Base-by-base conservation (phyloP, 345 rosid species). In the Physaria fendleri region DNA sequence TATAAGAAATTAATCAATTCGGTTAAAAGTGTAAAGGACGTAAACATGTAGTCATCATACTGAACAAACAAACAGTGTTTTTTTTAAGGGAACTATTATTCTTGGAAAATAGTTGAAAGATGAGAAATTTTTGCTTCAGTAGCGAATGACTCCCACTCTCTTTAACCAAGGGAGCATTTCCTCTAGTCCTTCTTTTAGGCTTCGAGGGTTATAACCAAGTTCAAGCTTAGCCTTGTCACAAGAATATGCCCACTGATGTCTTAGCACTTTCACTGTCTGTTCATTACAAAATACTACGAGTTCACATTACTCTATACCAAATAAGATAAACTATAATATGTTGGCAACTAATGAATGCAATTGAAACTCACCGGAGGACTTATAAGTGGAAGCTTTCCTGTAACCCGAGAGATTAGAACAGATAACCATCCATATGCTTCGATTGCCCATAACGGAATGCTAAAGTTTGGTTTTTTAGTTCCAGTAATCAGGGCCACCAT, bases 221-320 rank as follows among this genome's bases (percentile, higher is more conserved):
- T 92, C 93, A 23, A 12, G 21, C 71, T 75, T 86, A 3, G 96
- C 93, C 82, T 92, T 92, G 64, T 83, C 81, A 23, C 95, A 88
- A 41, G 92, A 83, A 73, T 84, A 86, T 21, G 87, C 83, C 96
- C 98, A 84, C 28, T 88, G 90, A 69, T 84, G 96, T 63, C 89
- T 74, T 57, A 88, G 73, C 42, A 86, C 84, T 20, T 65, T 60
- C 45, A 76, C 90, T n/a, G 87, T 71, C 95, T 88, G 88, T 74
- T 56, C 73, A 71, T 44, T 52, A 12, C 13, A 33, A 9, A 20
- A 28, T 8, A 39, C 10, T 0, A 39, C n/a, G 16, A 20, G 10
- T 37, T 61, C 2, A 65, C 5, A 25, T 48, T 13, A 45, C 5
- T 10, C 16, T 33, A 8, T 22, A 21, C 2, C 18, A 50, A 42